A percentile compares a stretch with the other conserved stretches of the same genome.
phyloP scores from a whole-genome alignment of 2,329 filamentous ascomycete genomes.

The Dissoconium aciculare region DNA sequence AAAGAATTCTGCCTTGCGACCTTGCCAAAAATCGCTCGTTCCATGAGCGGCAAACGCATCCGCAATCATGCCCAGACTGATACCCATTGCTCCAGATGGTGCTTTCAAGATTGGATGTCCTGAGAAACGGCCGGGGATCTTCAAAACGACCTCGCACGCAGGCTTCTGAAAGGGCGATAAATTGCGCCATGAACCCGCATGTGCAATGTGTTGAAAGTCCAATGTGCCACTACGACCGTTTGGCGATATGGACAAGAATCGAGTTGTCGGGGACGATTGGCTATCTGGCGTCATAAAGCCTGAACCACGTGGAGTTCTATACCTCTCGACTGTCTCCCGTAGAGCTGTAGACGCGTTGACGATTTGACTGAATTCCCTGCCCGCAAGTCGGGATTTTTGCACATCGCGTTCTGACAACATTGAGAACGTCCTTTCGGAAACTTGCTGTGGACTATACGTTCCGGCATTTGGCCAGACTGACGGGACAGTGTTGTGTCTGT shows the following conservation, averaged over 20 bases:
- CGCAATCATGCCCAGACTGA: neutral
- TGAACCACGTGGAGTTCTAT: neutral
- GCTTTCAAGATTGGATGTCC: neutral
- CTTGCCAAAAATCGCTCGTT: neutral
- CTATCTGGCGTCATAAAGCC: neutral
- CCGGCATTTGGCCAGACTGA: no score
- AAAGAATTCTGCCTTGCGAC: slow-evolving; percentile 1
- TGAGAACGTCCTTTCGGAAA: neutral
- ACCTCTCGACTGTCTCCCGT: neutral
- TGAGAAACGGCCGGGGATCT: neutral
- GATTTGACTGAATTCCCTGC: neutral
- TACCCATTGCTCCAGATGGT: neutral
- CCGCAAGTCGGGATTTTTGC: neutral
- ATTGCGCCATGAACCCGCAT: neutral
- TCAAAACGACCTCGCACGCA: neutral
- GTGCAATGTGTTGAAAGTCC: neutral
- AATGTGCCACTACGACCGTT: neutral
- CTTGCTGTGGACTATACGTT: neutral
- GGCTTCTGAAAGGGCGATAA: neutral
- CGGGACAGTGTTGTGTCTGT: neutral
- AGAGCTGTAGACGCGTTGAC: neutral
- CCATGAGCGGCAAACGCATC: neutral
- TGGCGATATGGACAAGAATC: neutral
- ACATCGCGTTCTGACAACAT: neutral
- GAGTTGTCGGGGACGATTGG: no score